phyloP scores from a whole-genome alignment of 225 moss, liverwort and hornwort genomes.

The Physcomitrellopsis africana region DNA sequence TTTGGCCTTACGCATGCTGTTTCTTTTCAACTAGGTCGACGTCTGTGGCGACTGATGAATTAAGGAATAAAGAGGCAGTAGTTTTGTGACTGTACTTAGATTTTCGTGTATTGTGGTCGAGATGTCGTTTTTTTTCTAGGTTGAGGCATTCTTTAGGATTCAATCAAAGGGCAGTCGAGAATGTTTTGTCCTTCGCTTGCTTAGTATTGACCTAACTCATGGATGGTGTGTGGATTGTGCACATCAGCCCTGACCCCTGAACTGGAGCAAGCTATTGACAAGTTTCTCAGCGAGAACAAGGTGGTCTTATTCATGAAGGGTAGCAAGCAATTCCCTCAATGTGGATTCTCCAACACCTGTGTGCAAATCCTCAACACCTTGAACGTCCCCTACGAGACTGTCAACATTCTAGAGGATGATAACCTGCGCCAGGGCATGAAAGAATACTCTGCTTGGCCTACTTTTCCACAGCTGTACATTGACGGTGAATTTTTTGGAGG shows the following conservation, averaged over 20 bases:
- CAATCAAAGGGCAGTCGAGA: background rate
- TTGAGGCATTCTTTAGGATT: too few relatives aligned
- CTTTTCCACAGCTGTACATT: slow-evolving; percentile 73
- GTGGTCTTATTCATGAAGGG: slow-evolving; percentile 84
- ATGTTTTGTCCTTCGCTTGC: background rate
- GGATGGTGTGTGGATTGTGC: background rate
- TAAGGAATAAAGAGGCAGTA: too few relatives aligned
- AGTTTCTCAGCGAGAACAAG: slow-evolving; percentile 57
- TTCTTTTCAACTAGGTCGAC: too few relatives aligned
- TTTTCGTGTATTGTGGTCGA: background rate
- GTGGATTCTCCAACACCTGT: slow-evolving; percentile 73
- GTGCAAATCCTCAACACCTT: slow-evolving; percentile 65
- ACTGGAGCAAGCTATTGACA: slow-evolving; percentile 63
- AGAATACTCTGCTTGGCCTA: slow-evolving; percentile 71
- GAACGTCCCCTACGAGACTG: slow-evolving; percentile 62
- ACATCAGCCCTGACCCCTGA: slow-evolving; percentile 54
- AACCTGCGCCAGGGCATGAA: slow-evolving; percentile 66
- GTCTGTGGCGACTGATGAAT: too few relatives aligned
- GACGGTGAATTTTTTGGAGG: slow-evolving; percentile 81
- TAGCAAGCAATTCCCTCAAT: slow-evolving; percentile 70
- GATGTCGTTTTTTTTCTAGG: background rate
- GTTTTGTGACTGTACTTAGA: background rate
- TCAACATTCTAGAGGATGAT: slow-evolving; percentile 69
- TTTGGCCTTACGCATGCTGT: too few relatives aligned
- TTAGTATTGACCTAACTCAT: background rate